A percentile compares a stretch with the other conserved stretches of the same genome.
Conservation (phyloP, 768 basidiomycete genomes). For the Podaxis sp. region DNA sequence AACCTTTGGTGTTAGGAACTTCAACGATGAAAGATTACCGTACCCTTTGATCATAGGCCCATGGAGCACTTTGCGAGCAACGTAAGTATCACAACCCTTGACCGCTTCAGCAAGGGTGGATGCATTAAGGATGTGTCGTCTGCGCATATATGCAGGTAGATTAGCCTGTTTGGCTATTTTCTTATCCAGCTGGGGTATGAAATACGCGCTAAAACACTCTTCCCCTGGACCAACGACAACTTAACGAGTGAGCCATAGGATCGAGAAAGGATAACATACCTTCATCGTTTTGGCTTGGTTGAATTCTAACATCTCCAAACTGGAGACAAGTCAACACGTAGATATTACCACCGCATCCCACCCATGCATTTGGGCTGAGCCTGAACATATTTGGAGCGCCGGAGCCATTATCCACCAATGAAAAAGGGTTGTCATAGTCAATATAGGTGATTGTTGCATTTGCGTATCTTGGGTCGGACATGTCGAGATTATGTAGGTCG, state of each 20-base stretch:
- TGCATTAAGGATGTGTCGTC: conserved; percentile 6
- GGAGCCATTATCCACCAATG: conserved; percentile 46
- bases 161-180: conserved; percentile 4
- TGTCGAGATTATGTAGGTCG: neutral
- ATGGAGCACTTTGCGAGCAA: conserved; percentile 48
- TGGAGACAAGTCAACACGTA: conserved; percentile 53
- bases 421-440: conserved; percentile 77
- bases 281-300: neutral
- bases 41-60: conserved; percentile 53
- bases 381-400: conserved; percentile 52
- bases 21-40: conserved; percentile 5
- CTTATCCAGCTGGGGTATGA: conserved; percentile 8
- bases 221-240: neutral
- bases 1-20: neutral
- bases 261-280: neutral
- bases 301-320: conserved; percentile 11
- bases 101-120: conserved; percentile 56
- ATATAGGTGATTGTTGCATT: conserved; percentile 58
- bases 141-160: conserved; percentile 6
- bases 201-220: neutral
- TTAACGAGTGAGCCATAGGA: neutral
- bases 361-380: conserved; percentile 70
- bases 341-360: conserved; percentile 67
- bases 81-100: conserved; percentile 70
- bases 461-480: conserved; percentile 4